These are phyloP conservation scores for Podospora bellae-mahoneyi DNA, from an alignment of 495 filamentous ascomycete species.

Conservation along the genomic window DNA sequence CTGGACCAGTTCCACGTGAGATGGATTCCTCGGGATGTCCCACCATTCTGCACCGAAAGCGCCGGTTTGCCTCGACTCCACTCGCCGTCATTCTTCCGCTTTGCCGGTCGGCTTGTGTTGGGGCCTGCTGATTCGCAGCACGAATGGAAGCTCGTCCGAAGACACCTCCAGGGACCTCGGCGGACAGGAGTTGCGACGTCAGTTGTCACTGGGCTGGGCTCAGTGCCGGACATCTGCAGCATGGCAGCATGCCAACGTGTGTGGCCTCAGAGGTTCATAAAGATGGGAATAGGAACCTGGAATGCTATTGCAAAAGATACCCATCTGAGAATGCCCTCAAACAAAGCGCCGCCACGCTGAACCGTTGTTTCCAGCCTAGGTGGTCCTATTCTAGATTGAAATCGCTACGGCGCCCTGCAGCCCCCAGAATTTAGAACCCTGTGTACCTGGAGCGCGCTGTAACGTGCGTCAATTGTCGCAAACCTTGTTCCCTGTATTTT, in stretches of 20 bases:
- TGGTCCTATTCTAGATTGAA: background rate
- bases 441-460: conserved; percentile 4
- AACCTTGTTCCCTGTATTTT: conserved; percentile 23
- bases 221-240: background rate
- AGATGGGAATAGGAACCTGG: background rate
- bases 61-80: conserved; percentile 1
- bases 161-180: conserved; percentile 14
- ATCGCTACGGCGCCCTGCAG: background rate
- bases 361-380: background rate
- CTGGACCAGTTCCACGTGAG: conserved; percentile 15
- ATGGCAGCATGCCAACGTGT: background rate
- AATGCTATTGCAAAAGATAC: background rate
- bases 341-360: background rate
- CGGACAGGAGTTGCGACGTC: conserved; percentile 9
- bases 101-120: conserved; percentile 24
- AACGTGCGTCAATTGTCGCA: conserved; percentile 21
- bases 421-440: background rate
- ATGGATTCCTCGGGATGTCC: conserved; percentile 7
- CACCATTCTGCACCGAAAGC: conserved; percentile 13
- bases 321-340: background rate
- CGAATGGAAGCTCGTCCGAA: conserved; percentile 20
- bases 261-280: background rate
- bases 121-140: conserved; percentile 23
- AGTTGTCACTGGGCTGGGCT: background rate
- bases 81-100: conserved; percentile 30